Percentiles rank a stretch among this genome's conserved stretches.
phyloP scores from a whole-genome alignment of 2,329 filamentous ascomycete genomes.

The Trichophyton simii region DNA sequence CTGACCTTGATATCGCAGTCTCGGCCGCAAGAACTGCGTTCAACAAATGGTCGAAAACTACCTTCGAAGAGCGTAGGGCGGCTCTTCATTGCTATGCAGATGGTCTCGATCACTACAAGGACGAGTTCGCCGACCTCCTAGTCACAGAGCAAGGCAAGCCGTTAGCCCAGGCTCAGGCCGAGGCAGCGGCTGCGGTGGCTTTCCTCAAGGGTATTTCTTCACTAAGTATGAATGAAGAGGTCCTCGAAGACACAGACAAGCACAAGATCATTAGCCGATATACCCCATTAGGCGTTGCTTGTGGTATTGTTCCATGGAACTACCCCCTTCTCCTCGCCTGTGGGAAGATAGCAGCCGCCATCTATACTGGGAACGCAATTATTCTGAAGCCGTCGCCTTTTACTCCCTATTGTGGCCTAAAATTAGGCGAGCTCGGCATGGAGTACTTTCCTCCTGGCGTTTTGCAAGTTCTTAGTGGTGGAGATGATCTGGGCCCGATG shows the following conservation, averaged over 20 bases:
- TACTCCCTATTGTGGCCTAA: conserved; percentile 35
- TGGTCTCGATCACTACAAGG: conserved; percentile 29
- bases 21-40: conserved; percentile 36
- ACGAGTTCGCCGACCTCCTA: conserved; percentile 35
- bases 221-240: conserved; percentile 29
- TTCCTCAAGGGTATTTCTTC: conserved; percentile 4
- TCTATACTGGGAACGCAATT: conserved; percentile 45
- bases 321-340: conserved; percentile 25
- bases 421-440: conserved; percentile 47
- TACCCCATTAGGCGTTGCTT: conserved; percentile 18
- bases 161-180: conserved; percentile 5
- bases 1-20: conserved; percentile 37
- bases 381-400: conserved; percentile 44
- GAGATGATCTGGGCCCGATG: conserved; percentile 48
- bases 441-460: conserved; percentile 50
- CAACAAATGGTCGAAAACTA: conserved; percentile 35
- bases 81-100: conserved; percentile 31
- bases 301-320: conserved; percentile 43
- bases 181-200: neutral
- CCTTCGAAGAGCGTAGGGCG: conserved; percentile 33
- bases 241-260: conserved; percentile 33
- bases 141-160: conserved; percentile 42
- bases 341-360: conserved; percentile 45
- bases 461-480: conserved; percentile 49
- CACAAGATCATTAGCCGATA: conserved; percentile 5